A percentile compares a stretch with the other conserved stretches of the same genome.
phyloP scores from a whole-genome alignment of 176 grass and related monocot species.

The Paspalum vaginatum region DNA sequence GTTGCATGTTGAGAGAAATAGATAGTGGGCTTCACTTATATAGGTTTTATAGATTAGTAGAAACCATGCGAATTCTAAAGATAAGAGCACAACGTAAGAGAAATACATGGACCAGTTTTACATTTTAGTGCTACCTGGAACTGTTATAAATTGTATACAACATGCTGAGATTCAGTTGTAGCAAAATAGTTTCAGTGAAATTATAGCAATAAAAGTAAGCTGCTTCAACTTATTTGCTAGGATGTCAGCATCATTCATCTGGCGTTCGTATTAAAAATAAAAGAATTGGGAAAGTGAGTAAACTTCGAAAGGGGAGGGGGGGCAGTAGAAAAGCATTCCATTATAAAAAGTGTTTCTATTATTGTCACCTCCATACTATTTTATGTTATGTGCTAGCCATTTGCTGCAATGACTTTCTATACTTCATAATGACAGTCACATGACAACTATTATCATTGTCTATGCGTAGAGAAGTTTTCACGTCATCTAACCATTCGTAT shows the following conservation, averaged over 20 bases:
- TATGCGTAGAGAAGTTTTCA: slow-evolving; percentile 86
- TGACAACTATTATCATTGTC: slow-evolving; percentile 33
- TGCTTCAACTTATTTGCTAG: slow-evolving; percentile 9
- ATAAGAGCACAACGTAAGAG: background rate
- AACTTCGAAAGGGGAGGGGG: background rate
- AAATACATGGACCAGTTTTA: slow-evolving; percentile 4
- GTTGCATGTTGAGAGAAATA: no score
- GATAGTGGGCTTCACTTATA: no score
- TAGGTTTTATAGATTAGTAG: background rate
- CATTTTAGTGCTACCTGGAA: background rate
- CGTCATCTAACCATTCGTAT: slow-evolving; percentile 87
- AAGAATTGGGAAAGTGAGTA: background rate
- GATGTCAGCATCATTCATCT: slow-evolving; percentile 13
- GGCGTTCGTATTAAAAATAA: slow-evolving; percentile 13
- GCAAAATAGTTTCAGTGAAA: slow-evolving; percentile 1
- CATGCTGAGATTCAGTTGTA: background rate
- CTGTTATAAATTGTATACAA: background rate
- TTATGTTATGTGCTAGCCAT: background rate
- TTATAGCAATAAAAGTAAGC: background rate
- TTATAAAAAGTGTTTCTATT: slow-evolving; percentile 9
- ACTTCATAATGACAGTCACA: slow-evolving; percentile 21
- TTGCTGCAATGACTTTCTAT: slow-evolving; percentile 21
- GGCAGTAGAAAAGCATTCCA: background rate
- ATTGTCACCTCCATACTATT: background rate
- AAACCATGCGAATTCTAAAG: background rate